Percentiles rank a stretch among this genome's conserved stretches.
Evolutionary conservation across 805 yeast genomes (phyloP).

Genomic region (Grigorovia jiainica): DNA sequence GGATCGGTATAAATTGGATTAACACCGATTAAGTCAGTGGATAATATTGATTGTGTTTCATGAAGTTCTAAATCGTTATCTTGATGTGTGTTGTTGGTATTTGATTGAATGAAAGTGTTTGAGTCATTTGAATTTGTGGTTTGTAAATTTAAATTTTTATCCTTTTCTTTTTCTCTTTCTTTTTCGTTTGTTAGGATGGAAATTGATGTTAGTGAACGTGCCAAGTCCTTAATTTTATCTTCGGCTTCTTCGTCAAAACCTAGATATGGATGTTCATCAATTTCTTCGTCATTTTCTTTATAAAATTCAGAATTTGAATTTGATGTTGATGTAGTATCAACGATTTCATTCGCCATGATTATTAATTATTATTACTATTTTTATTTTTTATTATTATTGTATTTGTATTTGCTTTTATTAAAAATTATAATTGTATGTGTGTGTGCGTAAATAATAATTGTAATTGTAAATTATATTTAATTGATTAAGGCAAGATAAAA

Average conservation of each 20-base stretch:
- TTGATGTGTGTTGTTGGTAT: background rate
- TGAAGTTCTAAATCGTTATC: background rate
- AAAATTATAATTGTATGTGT: no score
- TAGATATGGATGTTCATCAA: slow-evolving; percentile 14
- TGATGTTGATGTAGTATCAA: background rate
- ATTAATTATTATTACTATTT: no score
- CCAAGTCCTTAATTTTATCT: slow-evolving; percentile 32
- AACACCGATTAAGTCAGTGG: slow-evolving; percentile 12
- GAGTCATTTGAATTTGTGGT: background rate
- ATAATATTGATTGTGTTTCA: slow-evolving; percentile 11
- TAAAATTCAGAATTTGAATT: background rate
- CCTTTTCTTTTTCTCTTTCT: background rate
- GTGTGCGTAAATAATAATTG: no score
- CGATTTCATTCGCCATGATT: background rate
- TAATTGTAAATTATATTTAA: no score
- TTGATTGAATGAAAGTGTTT: background rate
- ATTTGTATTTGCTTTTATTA: no score
- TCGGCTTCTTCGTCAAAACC: slow-evolving; percentile 32
- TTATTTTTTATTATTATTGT: no score
- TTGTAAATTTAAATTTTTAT: background rate
- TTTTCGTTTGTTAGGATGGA: no score
- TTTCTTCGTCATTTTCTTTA: background rate
- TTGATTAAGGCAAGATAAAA: no score
- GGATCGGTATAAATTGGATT: slow-evolving; percentile 18
- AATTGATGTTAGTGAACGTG: slow-evolving; percentile 35